Conservation (phyloP, 78 protist species). For the Protostelium mycophagum region DNA sequence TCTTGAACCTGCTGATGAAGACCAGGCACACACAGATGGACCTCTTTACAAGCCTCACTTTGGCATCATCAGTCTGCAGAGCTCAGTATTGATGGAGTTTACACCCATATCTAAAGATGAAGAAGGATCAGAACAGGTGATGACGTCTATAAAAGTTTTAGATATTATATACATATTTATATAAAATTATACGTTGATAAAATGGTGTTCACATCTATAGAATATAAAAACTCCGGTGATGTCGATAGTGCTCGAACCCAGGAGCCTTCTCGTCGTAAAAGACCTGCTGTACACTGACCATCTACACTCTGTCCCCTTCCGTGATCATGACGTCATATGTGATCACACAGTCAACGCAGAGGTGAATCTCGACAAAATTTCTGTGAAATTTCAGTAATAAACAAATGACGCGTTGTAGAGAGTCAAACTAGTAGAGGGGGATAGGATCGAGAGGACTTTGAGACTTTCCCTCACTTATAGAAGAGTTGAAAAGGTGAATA, state of each 20-base stretch:
- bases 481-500: neutral
- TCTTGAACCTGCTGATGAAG: too few relatives aligned
- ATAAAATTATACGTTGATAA: too few relatives aligned
- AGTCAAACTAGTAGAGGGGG: neutral
- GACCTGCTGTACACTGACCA: neutral
- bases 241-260: neutral
- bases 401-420: neutral
- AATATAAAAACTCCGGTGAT: neutral
- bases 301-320: neutral
- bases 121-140: neutral
- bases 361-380: neutral
- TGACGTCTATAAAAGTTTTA: too few relatives aligned
- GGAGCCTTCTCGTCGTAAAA: neutral
- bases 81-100: neutral
- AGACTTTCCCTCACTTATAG: neutral
- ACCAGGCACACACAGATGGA: constrained; percentile 51
- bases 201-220: too few relatives aligned
- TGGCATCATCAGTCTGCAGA: neutral
- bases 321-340: neutral
- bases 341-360: neutral
- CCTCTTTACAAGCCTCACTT: constrained; percentile 23
- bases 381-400: neutral
- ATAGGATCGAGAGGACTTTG: neutral
- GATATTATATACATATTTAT: too few relatives aligned
- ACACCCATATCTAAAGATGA: neutral